Evolutionary conservation across 441 rosid genomes (phyloP).

Genomic region (Melastoma candidum): DNA sequence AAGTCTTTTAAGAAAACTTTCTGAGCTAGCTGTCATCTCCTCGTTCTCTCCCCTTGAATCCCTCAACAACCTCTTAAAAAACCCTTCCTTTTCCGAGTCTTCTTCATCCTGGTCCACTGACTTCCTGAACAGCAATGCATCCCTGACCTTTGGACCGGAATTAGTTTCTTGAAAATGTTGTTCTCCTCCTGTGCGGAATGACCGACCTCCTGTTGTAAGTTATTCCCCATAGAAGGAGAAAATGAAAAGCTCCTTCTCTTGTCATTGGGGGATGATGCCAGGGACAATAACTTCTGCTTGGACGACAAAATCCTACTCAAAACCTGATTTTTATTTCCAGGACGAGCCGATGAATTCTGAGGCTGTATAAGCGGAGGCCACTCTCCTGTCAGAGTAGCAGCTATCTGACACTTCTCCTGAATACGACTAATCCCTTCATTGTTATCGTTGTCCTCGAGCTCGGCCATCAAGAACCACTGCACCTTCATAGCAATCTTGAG

Average conservation of each 20-base stretch:
- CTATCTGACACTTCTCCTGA: constrained; percentile 96
- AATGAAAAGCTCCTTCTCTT: constrained; percentile 50
- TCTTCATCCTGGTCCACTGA: constrained; percentile 87
- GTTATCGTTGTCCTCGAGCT: constrained; percentile 89
- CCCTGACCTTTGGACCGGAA: constrained; percentile 87
- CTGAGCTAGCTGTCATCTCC: constrained; percentile 66
- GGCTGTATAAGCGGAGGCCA: constrained; percentile 74
- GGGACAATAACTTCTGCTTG: constrained; percentile 77
- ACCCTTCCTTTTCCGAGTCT: constrained; percentile 84
- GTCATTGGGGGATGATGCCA: constrained; percentile 69
- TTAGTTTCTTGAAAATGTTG: constrained; percentile 80
- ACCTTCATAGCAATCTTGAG: constrained; percentile 83
- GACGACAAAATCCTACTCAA: constrained; percentile 71
- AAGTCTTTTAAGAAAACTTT: constrained; percentile 82
- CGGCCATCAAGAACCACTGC: constrained; percentile 97
- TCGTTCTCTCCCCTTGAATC: constrained; percentile 67
- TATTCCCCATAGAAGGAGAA: constrained; percentile 52
- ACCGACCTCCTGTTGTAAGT: constrained; percentile 41
- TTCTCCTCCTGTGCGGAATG: constrained; percentile 63
- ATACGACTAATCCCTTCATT: constrained; percentile 93
- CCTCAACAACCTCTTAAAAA: constrained; percentile 73
- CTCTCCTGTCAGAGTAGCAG: constrained; percentile 93
- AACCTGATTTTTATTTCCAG: constrained; percentile 89
- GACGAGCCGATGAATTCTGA: constrained; percentile 39
- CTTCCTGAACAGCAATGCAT: constrained; percentile 91